phyloP scores from a whole-genome alignment of 352 stramenopile genomes.

The Pythium myriotylum region DNA sequence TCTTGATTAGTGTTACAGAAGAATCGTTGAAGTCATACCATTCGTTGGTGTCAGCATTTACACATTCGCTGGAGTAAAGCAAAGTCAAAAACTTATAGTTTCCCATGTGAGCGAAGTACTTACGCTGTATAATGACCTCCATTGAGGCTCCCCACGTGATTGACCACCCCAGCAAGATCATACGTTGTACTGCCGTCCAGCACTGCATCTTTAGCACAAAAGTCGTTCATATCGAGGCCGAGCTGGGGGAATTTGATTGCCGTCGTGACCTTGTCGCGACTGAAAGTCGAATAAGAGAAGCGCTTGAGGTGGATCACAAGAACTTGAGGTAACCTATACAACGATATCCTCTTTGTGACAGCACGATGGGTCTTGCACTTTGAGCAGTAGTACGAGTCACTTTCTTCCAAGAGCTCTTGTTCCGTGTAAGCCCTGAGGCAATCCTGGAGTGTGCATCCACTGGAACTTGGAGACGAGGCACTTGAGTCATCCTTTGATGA shows the following conservation, averaged over 20 bases:
- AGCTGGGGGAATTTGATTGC: slow-evolving; percentile 61
- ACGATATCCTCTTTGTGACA: slow-evolving; percentile 73
- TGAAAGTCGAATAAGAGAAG: slow-evolving; percentile 82
- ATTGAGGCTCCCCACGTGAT: slow-evolving; percentile 79
- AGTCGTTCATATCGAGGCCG: slow-evolving; percentile 69
- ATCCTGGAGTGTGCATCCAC: slow-evolving; percentile 56
- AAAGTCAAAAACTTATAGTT: not conserved
- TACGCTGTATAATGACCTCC: slow-evolving; percentile 87
- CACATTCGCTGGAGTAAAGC: slow-evolving; percentile 49
- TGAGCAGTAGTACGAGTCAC: slow-evolving; percentile 71
- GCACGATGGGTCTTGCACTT: slow-evolving; percentile 76
- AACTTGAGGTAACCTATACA: slow-evolving; percentile 79
- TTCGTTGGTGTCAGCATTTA: slow-evolving; percentile 66
- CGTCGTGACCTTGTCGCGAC: slow-evolving; percentile 76
- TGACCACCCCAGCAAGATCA: slow-evolving; percentile 75
- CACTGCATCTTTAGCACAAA: slow-evolving; percentile 64
- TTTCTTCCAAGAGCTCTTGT: slow-evolving; percentile 61
- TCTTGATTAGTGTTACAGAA: slow-evolving; percentile 67
- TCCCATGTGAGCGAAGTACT: slow-evolving; percentile 7
- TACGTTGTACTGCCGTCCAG: slow-evolving; percentile 73
- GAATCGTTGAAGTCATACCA: slow-evolving; percentile 86
- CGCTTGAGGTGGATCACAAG: slow-evolving; percentile 91
- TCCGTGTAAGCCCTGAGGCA: slow-evolving; percentile 77
- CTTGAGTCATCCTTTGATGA: slow-evolving; percentile 1
- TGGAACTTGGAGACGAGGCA: slow-evolving; percentile 1